A percentile compares a stretch with the other conserved stretches of the same genome.
These are phyloP conservation scores for Tuctoria greenei DNA, from an alignment of 176 grass and related monocot genomes.

Conservation along the genomic window DNA sequence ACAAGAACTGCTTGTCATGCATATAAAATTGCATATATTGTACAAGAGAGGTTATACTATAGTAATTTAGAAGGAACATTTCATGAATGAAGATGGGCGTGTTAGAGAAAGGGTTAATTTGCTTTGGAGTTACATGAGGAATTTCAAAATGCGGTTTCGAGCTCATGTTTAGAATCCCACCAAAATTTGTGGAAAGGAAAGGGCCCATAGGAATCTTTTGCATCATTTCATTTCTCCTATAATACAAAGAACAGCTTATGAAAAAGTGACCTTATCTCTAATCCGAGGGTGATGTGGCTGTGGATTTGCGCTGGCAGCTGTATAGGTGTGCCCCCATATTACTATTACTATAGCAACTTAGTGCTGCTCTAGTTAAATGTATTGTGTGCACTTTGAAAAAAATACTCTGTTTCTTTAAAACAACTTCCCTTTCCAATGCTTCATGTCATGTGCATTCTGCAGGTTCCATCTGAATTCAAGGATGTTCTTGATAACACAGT, in stretches of 20 bases:
- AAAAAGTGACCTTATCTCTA: background rate
- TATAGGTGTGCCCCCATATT: background rate
- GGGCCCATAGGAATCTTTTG: background rate
- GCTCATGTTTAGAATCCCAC: background rate
- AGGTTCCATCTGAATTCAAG: slow-evolving; percentile 96
- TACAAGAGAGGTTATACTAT: background rate
- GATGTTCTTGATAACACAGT: slow-evolving; percentile 95
- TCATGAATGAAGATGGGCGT: background rate
- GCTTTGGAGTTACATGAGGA: background rate
- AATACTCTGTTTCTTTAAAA: slow-evolving; percentile 2
- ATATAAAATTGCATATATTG: background rate
- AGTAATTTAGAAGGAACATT: background rate
- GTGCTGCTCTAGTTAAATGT: slow-evolving; percentile 14
- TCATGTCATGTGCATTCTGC: slow-evolving; percentile 34
- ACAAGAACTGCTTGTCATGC: background rate
- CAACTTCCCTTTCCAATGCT: slow-evolving; percentile 8
- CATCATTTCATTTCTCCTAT: background rate
- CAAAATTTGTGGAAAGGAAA: background rate
- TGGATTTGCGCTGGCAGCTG: background rate
- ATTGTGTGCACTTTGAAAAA: background rate
- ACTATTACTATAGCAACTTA: background rate
- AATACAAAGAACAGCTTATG: background rate
- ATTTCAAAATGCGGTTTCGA: background rate
- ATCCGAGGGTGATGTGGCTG: background rate
- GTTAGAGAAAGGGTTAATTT: background rate